Conservation (phyloP, 495 filamentous ascomycete genomes). For the Mytilinidion resinicola region DNA sequence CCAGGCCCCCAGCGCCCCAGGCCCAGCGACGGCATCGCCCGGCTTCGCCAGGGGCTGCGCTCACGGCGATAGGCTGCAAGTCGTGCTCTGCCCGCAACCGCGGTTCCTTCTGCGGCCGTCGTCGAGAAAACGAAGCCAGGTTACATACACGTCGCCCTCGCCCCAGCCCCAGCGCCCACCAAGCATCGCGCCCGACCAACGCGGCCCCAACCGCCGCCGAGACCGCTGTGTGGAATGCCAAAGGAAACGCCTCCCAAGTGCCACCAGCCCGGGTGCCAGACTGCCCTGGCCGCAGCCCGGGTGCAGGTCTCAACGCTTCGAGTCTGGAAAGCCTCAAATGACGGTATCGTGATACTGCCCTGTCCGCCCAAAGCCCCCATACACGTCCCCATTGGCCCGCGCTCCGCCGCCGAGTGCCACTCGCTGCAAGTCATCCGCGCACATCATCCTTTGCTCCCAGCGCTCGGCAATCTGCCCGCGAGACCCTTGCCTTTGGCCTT, state of each 20-base stretch:
- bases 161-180: background rate
- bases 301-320: conserved; percentile 27
- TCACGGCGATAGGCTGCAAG: background rate
- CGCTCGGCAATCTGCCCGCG: conserved; percentile 17
- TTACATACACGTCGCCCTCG: conserved; percentile 16
- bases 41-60: background rate
- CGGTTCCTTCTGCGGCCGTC: conserved; percentile 10
- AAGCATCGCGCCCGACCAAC: conserved; percentile 18
- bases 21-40: background rate
- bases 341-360: conserved; percentile 23
- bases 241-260: conserved; percentile 20
- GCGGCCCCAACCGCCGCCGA: conserved; percentile 20
- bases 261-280: conserved; percentile 4
- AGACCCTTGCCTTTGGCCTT: conserved; percentile 25
- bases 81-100: conserved; percentile 9
- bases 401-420: background rate
- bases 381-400: conserved; percentile 15
- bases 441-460: conserved; percentile 29
- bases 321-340: conserved; percentile 9
- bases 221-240: conserved; percentile 9
- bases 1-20: background rate
- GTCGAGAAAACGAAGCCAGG: conserved; percentile 25
- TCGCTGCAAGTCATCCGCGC: conserved; percentile 9
- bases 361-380: conserved; percentile 10
- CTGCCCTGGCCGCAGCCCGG: background rate